phyloP scores from a whole-genome alignment of 371 early-diverging fungal genomes.

The Parasitella parasitica region DNA sequence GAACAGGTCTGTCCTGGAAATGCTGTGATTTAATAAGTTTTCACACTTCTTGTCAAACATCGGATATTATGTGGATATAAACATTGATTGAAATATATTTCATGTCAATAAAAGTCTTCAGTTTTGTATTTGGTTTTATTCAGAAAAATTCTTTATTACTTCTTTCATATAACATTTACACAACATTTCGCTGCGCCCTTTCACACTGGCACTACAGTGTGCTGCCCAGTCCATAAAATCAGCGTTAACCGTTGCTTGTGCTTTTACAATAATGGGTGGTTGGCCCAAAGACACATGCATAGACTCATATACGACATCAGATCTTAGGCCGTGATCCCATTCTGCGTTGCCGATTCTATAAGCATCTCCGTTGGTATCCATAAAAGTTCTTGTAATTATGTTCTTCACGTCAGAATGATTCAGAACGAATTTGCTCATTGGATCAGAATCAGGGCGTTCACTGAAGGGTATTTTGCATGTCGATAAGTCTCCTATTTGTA shows the following conservation, averaged over 20 bases:
- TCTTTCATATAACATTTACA: too few species aligned
- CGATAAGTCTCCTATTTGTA: slow-evolving; percentile 15
- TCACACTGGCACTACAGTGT: too few species aligned
- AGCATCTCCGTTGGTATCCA: slow-evolving; percentile 13
- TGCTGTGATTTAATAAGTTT: too few species aligned
- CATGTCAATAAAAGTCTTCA: too few species aligned
- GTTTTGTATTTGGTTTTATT: too few species aligned
- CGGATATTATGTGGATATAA: too few species aligned
- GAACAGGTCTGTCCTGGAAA: too few species aligned
- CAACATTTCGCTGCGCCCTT: too few species aligned
- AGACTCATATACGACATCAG: slow-evolving; percentile 11
- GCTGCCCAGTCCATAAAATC: slow-evolving; percentile 16
- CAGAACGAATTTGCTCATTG: slow-evolving; percentile 17
- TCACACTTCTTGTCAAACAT: too few species aligned
- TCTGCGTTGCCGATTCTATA: slow-evolving; percentile 17
- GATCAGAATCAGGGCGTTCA: slow-evolving; percentile 12
- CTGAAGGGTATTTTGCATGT: slow-evolving; percentile 12
- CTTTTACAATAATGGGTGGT: slow-evolving; percentile 16
- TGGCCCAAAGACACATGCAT: slow-evolving; percentile 14
- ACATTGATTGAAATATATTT: too few species aligned
- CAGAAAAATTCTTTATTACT: too few species aligned
- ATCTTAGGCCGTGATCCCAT: slow-evolving; percentile 13
- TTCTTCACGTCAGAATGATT: slow-evolving; percentile 20
- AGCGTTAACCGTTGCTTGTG: slow-evolving; percentile 12
- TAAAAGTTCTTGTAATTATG: slow-evolving; percentile 7